These are phyloP conservation scores for Talaromyces pinophilus DNA, from an alignment of 2,329 filamentous ascomycete species.

Conservation along the genomic window DNA sequence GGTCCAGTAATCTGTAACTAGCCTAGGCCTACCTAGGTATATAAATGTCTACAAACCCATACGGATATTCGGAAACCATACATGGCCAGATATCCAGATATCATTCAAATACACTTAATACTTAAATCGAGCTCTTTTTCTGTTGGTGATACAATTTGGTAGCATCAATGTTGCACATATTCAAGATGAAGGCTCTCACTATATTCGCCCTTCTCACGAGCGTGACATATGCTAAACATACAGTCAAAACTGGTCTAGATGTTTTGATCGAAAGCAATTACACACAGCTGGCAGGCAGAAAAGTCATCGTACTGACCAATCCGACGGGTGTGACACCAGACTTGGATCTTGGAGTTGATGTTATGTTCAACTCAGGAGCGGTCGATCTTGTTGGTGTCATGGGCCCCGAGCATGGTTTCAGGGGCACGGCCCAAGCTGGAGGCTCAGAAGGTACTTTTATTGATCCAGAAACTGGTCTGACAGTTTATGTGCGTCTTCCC, in stretches of 20 bases:
- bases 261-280: conserved; percentile 18
- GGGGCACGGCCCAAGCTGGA: conserved; percentile 19
- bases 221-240: conserved; percentile 6
- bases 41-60: not conserved
- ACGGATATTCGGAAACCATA: not conserved
- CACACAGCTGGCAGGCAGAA: conserved; percentile 12
- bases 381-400: conserved; percentile 20
- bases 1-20: not conserved
- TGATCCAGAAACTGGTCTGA: conserved; percentile 17
- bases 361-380: conserved; percentile 16
- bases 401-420: conserved; percentile 20
- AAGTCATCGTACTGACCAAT: conserved; percentile 19
- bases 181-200: not conserved
- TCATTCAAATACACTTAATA: not conserved
- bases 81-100: not conserved
- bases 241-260: conserved; percentile 17
- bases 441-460: conserved; percentile 20
- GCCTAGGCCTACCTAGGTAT: not conserved
- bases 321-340: conserved; percentile 18
- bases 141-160: not conserved
- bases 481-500: conserved; percentile 16
- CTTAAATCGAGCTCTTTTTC: not conserved
- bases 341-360: conserved; percentile 20
- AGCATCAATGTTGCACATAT: too few relatives aligned
- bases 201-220: not conserved